Evolutionary conservation across 768 basidiomycete genomes (phyloP).

Genomic region (Trametes cingulata): DNA sequence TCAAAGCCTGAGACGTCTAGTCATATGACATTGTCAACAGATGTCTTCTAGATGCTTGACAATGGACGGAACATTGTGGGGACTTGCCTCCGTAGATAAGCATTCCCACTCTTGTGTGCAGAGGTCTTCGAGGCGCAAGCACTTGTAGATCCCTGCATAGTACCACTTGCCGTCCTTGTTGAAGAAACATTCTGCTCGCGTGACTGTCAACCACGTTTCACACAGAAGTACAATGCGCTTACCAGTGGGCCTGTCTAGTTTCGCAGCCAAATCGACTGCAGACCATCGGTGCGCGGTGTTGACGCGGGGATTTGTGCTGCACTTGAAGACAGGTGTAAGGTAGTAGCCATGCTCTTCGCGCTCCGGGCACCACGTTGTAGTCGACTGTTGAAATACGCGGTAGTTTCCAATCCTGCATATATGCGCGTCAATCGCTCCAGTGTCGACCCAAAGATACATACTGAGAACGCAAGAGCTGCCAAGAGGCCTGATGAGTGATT

Average conservation of each 20-base stretch:
- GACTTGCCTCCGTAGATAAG: conserved; percentile 59
- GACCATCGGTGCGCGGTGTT: conserved; percentile 76
- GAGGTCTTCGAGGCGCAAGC: conserved; percentile 64
- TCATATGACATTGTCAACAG: neutral
- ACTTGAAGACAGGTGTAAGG: conserved; percentile 73
- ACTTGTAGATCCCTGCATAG: conserved; percentile 77
- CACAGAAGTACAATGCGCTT: conserved; percentile 6
- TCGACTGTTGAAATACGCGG: conserved; percentile 63
- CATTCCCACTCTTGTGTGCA: conserved; percentile 68
- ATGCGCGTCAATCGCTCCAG: conserved; percentile 2
- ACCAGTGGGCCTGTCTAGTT: conserved; percentile 68
- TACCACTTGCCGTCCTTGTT: conserved; percentile 82
- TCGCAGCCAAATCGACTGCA: conserved; percentile 58
- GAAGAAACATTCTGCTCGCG: conserved; percentile 69
- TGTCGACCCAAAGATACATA: conserved; percentile 34
- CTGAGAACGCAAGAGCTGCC: conserved; percentile 59
- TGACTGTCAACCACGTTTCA: neutral
- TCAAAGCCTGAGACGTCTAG: conserved; percentile 63
- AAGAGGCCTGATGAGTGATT: conserved; percentile 12
- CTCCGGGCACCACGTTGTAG: conserved; percentile 78
- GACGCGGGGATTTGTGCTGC: conserved; percentile 76
- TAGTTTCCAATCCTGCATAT: conserved; percentile 60
- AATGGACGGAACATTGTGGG: neutral
- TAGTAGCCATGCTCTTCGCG: conserved; percentile 83
- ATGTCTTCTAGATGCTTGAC: neutral